A percentile compares a stretch with the other conserved stretches of the same genome.
phyloP scores from a whole-genome alignment of 1,139 yeast species.

The Candida sanyaensis region DNA sequence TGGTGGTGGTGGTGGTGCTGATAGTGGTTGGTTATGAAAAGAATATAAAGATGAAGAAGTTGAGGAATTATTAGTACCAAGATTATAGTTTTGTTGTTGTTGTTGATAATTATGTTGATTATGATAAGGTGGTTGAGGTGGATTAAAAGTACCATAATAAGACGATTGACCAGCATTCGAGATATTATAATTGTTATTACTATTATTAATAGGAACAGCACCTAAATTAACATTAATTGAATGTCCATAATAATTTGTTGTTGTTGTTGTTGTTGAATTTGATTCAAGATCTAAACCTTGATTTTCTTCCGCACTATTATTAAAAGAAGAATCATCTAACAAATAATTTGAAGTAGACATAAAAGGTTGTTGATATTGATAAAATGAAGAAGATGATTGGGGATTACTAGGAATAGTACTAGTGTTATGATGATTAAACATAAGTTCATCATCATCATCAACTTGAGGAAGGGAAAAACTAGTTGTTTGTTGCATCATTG shows the following conservation, averaged over 20 bases:
- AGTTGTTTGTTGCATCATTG: background rate
- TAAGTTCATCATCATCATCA: background rate
- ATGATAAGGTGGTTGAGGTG: constrained; percentile 3
- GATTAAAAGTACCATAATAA: constrained; percentile 11
- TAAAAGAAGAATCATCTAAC: constrained; percentile 13
- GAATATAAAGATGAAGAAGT: constrained; percentile 15
- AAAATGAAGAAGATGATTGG: background rate
- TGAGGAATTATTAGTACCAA: constrained; percentile 8
- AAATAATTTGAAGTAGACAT: constrained; percentile 8
- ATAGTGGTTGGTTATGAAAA: constrained; percentile 6
- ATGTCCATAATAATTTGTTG: constrained; percentile 2
- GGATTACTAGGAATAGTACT: background rate
- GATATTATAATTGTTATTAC: constrained; percentile 2
- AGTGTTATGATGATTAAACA: background rate
- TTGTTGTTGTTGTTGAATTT: background rate
- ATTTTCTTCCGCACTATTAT: background rate
- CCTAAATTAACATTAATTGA: constrained; percentile 13
- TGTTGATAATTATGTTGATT: background rate
- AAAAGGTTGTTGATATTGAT: constrained; percentile 5
- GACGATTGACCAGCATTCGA: constrained; percentile 20
- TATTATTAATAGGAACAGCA: constrained; percentile 6
- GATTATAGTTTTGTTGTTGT: background rate
- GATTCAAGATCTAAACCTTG: background rate
- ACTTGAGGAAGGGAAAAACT: background rate
- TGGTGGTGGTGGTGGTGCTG: background rate